Evolutionary conservation across 371 early-diverging fungal genomes (phyloP).

Genomic region (Rhizopus delemar): DNA sequence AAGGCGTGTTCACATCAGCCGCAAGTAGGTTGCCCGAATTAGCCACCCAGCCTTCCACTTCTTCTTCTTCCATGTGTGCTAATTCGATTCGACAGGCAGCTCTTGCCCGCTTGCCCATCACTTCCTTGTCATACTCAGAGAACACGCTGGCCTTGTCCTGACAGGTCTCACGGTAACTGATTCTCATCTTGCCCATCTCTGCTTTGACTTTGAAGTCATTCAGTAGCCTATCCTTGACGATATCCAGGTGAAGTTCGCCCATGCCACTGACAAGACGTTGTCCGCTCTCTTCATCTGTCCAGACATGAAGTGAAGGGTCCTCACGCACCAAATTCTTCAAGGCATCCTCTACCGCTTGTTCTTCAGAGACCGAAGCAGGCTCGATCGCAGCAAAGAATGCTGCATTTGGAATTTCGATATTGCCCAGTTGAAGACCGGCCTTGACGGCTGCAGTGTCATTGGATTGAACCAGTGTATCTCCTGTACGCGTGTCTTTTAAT

Average conservation of each 20-base stretch:
- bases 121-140: slow-evolving; percentile 64
- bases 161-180: slow-evolving; percentile 87
- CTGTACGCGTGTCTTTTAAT: slow-evolving; percentile 84
- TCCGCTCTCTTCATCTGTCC: slow-evolving; percentile 82
- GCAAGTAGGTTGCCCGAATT: slow-evolving; percentile 30
- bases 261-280: slow-evolving; percentile 92
- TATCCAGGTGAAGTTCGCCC: slow-evolving; percentile 96
- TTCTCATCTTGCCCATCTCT: slow-evolving; percentile 83
- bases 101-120: slow-evolving; percentile 71
- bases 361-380: slow-evolving; percentile 76
- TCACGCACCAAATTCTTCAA: slow-evolving; percentile 77
- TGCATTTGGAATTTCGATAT: slow-evolving; percentile 85
- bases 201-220: slow-evolving; percentile 81
- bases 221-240: slow-evolving; percentile 78
- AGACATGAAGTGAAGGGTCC: slow-evolving; percentile 85
- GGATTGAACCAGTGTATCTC: slow-evolving; percentile 82
- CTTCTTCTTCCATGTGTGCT: slow-evolving; percentile 40
- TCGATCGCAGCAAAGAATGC: slow-evolving; percentile 90
- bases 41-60: slow-evolving; percentile 29
- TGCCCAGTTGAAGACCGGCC: slow-evolving; percentile 61
- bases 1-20: not conserved
- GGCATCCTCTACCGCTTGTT: slow-evolving; percentile 75
- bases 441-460: slow-evolving; percentile 50
- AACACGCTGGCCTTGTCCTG: slow-evolving; percentile 28
- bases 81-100: slow-evolving; percentile 65